These are phyloP conservation scores for Aspergillus diversus DNA, from an alignment of 495 filamentous ascomycete genomes.

Conservation along the genomic window DNA sequence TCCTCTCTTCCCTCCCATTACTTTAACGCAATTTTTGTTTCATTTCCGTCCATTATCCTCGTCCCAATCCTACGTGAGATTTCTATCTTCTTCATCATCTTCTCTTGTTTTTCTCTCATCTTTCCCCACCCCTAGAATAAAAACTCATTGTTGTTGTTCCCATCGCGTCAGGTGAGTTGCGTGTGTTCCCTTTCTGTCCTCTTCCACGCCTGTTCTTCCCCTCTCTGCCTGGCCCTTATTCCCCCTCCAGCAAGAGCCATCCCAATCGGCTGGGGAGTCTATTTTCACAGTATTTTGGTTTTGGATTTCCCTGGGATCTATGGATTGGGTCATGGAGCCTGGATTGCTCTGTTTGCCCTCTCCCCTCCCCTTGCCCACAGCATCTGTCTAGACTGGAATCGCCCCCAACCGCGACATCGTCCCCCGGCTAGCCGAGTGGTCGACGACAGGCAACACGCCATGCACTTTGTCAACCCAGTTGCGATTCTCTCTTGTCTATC, in stretches of 20 bases:
- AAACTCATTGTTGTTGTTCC: constrained; percentile 15
- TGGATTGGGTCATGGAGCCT: constrained; percentile 5
- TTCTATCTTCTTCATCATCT: constrained; percentile 32
- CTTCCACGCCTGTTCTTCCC: constrained; percentile 19
- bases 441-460: constrained; percentile 7
- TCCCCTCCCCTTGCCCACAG: constrained; percentile 19
- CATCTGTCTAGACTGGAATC: constrained; percentile 25
- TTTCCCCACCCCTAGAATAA: constrained; percentile 17
- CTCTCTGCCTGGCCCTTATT: constrained; percentile 24
- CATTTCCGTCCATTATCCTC: constrained; percentile 3
- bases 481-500: constrained; percentile 9
- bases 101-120: constrained; percentile 28
- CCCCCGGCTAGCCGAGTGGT: constrained; percentile 22
- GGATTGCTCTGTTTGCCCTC: constrained; percentile 20
- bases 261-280: not conserved
- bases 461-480: constrained; percentile 15
- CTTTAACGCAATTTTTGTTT: constrained; percentile 7
- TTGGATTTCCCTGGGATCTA: not conserved
- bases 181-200: constrained; percentile 32
- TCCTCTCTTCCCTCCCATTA: constrained; percentile 30
- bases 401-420: constrained; percentile 26
- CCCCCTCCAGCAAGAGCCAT: constrained; percentile 1
- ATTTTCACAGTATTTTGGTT: not conserved
- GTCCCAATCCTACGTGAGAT: constrained; percentile 16
- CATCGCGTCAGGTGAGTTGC: constrained; percentile 32